Conservation (phyloP, 208 protist genomes). For the Leishmania aethiopica region DNA sequence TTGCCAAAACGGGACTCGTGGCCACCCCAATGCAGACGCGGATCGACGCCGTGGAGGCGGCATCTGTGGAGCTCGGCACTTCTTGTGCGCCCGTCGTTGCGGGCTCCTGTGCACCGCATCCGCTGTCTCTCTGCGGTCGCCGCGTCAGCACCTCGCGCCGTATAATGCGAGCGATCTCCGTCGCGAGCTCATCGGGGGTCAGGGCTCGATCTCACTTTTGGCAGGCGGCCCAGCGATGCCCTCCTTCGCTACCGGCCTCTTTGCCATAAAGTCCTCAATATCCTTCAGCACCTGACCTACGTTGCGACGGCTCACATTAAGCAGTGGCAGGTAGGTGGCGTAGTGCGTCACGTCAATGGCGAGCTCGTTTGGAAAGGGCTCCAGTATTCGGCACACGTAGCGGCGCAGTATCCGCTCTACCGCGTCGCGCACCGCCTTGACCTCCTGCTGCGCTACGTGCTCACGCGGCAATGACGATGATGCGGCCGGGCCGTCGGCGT, state of each 20-base stretch:
- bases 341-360: conserved; percentile 64
- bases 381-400: conserved; percentile 37
- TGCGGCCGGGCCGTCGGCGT: background rate
- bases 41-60: background rate
- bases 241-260: conserved; percentile 24
- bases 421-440: conserved; percentile 12
- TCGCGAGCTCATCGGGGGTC: conserved; percentile 37
- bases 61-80: background rate
- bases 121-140: background rate
- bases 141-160: conserved; percentile 34
- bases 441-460: background rate
- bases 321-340: conserved; percentile 33
- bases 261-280: conserved; percentile 10
- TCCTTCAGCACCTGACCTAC: conserved; percentile 43
- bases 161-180: conserved; percentile 45
- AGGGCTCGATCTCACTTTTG: conserved; percentile 24
- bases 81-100: background rate
- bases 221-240: conserved; percentile 29
- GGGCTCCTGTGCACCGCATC: background rate
- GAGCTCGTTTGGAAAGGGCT: conserved; percentile 48
- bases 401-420: conserved; percentile 39
- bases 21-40: conserved; percentile 75
- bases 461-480: background rate
- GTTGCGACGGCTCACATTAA: conserved; percentile 29
- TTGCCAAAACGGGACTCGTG: conserved; percentile 64